These are phyloP conservation scores for Sarocladium strictum DNA, from an alignment of 2,329 filamentous ascomycete species.

Conservation along the genomic window DNA sequence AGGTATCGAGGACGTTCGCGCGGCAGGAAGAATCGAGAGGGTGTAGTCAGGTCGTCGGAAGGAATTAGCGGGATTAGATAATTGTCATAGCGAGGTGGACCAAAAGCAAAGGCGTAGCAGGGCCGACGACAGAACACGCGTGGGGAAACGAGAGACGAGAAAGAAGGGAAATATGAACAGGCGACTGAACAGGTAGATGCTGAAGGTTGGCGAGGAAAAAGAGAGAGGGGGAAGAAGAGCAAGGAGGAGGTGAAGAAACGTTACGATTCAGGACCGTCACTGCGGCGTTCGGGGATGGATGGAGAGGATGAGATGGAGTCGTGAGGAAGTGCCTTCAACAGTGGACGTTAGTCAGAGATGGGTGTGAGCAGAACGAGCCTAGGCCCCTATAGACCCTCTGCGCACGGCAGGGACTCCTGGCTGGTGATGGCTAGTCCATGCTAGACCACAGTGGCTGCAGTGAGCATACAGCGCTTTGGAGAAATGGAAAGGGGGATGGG, in stretches of 20 bases:
- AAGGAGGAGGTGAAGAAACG: background rate
- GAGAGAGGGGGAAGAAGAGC: background rate
- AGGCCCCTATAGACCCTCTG: conserved; percentile 3
- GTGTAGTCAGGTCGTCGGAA: background rate
- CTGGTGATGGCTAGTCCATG: background rate
- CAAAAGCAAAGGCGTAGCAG: background rate
- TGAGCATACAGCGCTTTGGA: background rate
- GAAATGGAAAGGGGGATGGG: background rate
- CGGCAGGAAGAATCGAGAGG: background rate
- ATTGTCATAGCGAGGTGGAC: background rate
- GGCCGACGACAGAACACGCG: background rate
- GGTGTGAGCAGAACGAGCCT: background rate
- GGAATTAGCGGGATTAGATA: background rate
- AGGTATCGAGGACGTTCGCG: background rate
- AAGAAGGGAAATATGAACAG: conserved; percentile 4
- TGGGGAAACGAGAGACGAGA: background rate
- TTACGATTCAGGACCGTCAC: background rate
- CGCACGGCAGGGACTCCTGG: background rate
- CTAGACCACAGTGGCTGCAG: background rate
- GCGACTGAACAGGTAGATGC: background rate
- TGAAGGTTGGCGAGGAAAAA: background rate
- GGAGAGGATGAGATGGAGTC: background rate
- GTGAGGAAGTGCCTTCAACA: background rate
- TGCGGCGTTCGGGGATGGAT: background rate
- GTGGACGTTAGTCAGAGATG: background rate